A percentile compares a stretch with the other conserved stretches of the same genome.
These are phyloP conservation scores for Oemleria cerasiformis DNA, from an alignment of 306 rosid genomes.

Conservation along the genomic window DNA sequence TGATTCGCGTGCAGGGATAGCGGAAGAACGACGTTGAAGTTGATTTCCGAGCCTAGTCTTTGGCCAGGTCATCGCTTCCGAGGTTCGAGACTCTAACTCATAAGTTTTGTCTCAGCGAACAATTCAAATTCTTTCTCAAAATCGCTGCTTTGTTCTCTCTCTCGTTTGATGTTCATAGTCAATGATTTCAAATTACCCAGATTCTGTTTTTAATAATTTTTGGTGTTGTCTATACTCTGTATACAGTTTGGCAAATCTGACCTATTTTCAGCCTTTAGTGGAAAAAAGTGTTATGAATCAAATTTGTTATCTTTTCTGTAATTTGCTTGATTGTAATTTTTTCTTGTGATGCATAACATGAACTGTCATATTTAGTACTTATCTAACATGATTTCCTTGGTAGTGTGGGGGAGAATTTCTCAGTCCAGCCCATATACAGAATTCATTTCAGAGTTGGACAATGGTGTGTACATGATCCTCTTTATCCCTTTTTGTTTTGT, in stretches of 20 bases:
- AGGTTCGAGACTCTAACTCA: constrained; percentile 6
- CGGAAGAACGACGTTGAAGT: neutral
- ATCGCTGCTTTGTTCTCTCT: neutral
- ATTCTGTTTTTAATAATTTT: neutral
- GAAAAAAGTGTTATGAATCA: neutral
- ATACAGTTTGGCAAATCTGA: neutral
- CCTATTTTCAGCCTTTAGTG: neutral
- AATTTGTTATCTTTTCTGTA: neutral
- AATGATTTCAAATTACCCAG: neutral
- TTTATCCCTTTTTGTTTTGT: neutral
- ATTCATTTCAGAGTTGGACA: constrained; percentile 1
- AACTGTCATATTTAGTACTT: neutral
- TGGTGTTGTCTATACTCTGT: neutral
- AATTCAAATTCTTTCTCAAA: neutral
- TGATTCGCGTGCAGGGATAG: neutral
- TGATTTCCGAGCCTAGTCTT: neutral
- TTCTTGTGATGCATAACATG: neutral
- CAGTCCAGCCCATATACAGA: neutral
- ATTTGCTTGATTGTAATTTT: constrained; percentile 1
- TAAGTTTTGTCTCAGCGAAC: neutral
- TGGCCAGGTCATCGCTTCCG: constrained; percentile 2
- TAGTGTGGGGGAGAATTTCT: neutral
- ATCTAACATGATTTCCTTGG: neutral
- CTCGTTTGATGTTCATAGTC: neutral
- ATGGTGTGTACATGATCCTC: constrained; percentile 17